A percentile compares a stretch with the other conserved stretches of the same genome.
Evolutionary conservation across 176 grass and related monocot species (phyloP).

Genomic region (Avena atlantica): DNA sequence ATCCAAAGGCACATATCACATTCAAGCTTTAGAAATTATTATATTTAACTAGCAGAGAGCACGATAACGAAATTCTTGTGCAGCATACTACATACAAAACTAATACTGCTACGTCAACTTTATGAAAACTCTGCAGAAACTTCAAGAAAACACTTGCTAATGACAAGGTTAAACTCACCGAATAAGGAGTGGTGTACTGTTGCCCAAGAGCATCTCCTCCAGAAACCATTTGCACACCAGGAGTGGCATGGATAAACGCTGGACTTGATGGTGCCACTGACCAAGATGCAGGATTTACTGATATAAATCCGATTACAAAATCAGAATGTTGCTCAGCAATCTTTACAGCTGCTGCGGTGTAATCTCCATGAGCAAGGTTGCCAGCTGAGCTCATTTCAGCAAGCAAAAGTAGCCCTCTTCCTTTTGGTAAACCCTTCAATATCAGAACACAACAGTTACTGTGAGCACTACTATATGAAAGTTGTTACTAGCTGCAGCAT

Average conservation of each 20-base stretch:
- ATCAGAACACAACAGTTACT: slow-evolving; percentile 36
- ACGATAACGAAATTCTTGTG: not conserved
- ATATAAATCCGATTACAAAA: slow-evolving; percentile 97
- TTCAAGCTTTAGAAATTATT: not conserved
- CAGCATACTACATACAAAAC: not conserved
- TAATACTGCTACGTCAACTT: not conserved
- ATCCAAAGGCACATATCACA: not conserved
- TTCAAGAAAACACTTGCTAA: not conserved
- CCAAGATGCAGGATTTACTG: slow-evolving; percentile 90
- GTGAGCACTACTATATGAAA: slow-evolving; percentile 1
- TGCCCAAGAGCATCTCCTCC: slow-evolving; percentile 95
- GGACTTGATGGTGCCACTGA: slow-evolving; percentile 57
- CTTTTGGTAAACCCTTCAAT: slow-evolving; percentile 79
- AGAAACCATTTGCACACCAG: slow-evolving; percentile 81
- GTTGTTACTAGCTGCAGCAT: not conserved
- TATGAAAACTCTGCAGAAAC: not conserved
- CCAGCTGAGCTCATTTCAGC: slow-evolving; percentile 98
- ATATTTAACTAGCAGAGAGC: not conserved
- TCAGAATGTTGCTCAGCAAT: slow-evolving; percentile 86
- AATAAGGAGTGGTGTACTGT: slow-evolving; percentile 82
- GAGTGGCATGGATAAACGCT: slow-evolving; percentile 87
- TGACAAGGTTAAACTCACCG: slow-evolving; percentile 59
- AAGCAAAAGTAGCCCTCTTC: slow-evolving; percentile 78
- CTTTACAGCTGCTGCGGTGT: slow-evolving; percentile 82
- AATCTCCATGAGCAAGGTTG: slow-evolving; percentile 84